Base-by-base conservation (phyloP, 164 flowering plant genomes). In the Nelumbo lutea region DNA sequence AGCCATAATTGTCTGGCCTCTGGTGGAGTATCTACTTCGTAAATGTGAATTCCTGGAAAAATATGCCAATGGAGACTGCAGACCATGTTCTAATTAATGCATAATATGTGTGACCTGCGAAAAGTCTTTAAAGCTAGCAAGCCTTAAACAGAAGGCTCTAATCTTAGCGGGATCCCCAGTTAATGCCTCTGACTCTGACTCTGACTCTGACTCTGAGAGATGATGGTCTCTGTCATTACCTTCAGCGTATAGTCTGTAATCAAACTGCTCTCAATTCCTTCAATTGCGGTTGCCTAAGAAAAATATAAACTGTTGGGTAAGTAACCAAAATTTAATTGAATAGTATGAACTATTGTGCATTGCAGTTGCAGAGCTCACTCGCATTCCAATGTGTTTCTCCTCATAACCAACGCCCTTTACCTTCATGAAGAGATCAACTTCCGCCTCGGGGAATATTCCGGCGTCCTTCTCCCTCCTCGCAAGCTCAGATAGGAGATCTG, bases 341-440 rank as follows among this genome's bases (percentile, higher is more conserved):
- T 2, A 47, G 43, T 8, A 14, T 6, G 56, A 5, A 42, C 3
- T 0, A 27, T 9, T 9, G 27, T 11, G 10, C 41, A 56, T 56
- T 66, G 38, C 8, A 11, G 5, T 58, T 47, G 27, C 3, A 13
- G 3, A 8, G 5, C 0, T 2, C 3, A n/a, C 1, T 4, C 2
- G 3, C 6, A 10, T 11, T 11, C 10, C 55, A 11, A 13, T 6
- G 5, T 52, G 14, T 13, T 46, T 38, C 15, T 6, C 64, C 6
- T 60, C 0, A 40, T 0, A 60, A n/a, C 27, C 27, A 39, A 5
- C 15, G 5, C 9, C 14, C 41, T 6, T 73, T 70, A 88, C 98
- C 96, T 94, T 94, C 98, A 95, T 95, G 82, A 83, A 95, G 59
- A 92, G 89, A 79, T 92, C 98, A 2, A 95, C 73, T 76, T 93